Conservation (phyloP, 176 grass and related monocot species). For the Poa pratensis region DNA sequence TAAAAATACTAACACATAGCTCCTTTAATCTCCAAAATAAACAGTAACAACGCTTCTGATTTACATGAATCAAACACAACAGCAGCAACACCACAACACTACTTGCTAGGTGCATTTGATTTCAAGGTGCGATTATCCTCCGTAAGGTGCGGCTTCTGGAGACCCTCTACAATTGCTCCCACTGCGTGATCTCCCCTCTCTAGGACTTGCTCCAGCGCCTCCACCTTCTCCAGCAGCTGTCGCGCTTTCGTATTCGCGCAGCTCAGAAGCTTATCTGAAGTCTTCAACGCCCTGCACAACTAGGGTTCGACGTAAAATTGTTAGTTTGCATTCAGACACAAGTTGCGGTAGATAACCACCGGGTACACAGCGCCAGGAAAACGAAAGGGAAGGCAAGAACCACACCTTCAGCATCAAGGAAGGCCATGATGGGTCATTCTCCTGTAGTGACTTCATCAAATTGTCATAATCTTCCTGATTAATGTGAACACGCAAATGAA, state of each 20-base stretch:
- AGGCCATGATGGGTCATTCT: slow-evolving; percentile 58
- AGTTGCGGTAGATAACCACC: background rate
- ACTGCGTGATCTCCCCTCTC: slow-evolving; percentile 26
- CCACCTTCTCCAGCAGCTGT: slow-evolving; percentile 43
- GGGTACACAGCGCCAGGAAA: background rate
- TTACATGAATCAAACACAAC: slow-evolving; percentile 18
- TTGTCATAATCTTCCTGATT: slow-evolving; percentile 52
- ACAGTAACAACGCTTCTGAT: background rate
- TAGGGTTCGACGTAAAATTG: background rate
- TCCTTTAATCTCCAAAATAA: background rate
- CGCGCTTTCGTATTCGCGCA: slow-evolving; percentile 1
- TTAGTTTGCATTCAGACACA: background rate
- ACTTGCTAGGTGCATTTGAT: slow-evolving; percentile 35
- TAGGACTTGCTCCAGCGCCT: slow-evolving; percentile 32
- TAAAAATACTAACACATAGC: background rate
- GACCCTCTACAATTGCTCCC: slow-evolving; percentile 21
- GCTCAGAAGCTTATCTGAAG: slow-evolving; percentile 50
- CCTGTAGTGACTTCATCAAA: slow-evolving; percentile 49
- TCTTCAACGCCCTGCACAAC: slow-evolving; percentile 44
- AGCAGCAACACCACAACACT: background rate
- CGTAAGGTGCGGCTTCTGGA: background rate
- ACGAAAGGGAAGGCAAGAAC: background rate
- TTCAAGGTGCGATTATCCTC: slow-evolving; percentile 3
- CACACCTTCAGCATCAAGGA: slow-evolving; percentile 51
- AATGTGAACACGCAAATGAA: background rate